Base-by-base conservation (phyloP, 179 eudicot genomes). In the Silene vulgaris region DNA sequence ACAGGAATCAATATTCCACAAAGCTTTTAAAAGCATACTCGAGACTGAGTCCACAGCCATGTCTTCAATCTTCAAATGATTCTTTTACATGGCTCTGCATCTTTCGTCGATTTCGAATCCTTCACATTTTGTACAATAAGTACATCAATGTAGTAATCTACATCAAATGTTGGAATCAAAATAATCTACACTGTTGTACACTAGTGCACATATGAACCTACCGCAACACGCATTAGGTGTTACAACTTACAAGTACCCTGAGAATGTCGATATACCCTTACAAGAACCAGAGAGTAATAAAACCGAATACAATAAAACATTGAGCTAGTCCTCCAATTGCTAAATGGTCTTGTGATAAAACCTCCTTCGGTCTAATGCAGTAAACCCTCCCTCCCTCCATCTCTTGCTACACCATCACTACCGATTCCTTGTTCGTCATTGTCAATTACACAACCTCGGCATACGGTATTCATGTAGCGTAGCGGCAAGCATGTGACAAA, bases 31-130 rank as follows among this genome's bases (percentile, higher is more conserved):
- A 11, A 62, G 29, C 65, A 62, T 62, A 62, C 65, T 62, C 29
- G 65, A 62, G 65, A 62, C 12, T 61, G 29, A n/a, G 13, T 9
- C 65, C 65, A 62, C 5, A 21, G 11, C 23, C 32, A 21, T 23
- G 32, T 3, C 65, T 62, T 62, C 65, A 62, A 62, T 62, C 65
- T 62, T 3, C 14, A 62, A 21, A 20, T 8, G 14, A 62, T 23
- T 62, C 65, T 62, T 62, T 62, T 60, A 21, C 65, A 62, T 62
- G 65, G n/a, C 65, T 62, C 65, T 62, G 65, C 65, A 62, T 20
- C 65, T 62, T 62, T 62, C 65, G 12, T 11, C 65, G 32, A 21
- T 8, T 20, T 62, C 26, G 29, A 21, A 62, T 62, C 65, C 65
- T 62, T 62, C 65, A 62, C 30, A 62, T 8, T 62, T 26, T 3